Conservation (phyloP, 2,329 filamentous ascomycete species). For the Colletotrichum tabaci region DNA sequence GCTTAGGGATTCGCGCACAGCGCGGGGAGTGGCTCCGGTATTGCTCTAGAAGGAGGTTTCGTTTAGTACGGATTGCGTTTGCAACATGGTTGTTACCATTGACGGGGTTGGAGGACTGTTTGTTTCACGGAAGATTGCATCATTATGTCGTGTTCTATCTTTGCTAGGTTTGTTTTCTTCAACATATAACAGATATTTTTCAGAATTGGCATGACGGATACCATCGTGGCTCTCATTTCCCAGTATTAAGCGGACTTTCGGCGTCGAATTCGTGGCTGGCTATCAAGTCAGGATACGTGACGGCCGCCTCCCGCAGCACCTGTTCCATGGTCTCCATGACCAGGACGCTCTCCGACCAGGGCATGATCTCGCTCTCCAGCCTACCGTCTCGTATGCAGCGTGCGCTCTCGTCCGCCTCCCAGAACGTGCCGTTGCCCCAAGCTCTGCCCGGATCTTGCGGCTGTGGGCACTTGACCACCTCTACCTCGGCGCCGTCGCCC, state of each 20-base stretch:
- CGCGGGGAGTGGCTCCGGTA: not conserved
- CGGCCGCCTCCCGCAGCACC: constrained; percentile 65
- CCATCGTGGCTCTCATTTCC: constrained; percentile 47
- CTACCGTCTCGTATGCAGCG: constrained; percentile 83
- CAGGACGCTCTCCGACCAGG: constrained; percentile 83
- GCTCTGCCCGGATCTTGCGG: constrained; percentile 63
- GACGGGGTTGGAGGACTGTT: not conserved
- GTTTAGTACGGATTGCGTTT: not conserved
- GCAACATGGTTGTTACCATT: not conserved
- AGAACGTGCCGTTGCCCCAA: constrained; percentile 88
- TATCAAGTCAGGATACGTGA: constrained; percentile 69
- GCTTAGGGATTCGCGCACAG: not conserved
- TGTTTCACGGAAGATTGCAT: not conserved
- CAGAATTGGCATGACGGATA: not conserved
- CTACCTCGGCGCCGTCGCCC: constrained; percentile 59
- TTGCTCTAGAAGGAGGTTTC: not conserved
- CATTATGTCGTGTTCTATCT: not conserved
- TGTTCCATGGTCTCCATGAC: constrained; percentile 84
- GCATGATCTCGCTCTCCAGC: constrained; percentile 79
- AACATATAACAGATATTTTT: not conserved
- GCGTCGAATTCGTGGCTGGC: constrained; percentile 70
- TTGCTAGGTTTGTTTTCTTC: not conserved
- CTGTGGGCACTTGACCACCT: constrained; percentile 67
- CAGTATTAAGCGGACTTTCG: constrained; percentile 72
- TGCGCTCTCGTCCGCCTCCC: constrained; percentile 86